Base-by-base conservation (phyloP, 805 yeast species). In the Starmerella sp. region DNA sequence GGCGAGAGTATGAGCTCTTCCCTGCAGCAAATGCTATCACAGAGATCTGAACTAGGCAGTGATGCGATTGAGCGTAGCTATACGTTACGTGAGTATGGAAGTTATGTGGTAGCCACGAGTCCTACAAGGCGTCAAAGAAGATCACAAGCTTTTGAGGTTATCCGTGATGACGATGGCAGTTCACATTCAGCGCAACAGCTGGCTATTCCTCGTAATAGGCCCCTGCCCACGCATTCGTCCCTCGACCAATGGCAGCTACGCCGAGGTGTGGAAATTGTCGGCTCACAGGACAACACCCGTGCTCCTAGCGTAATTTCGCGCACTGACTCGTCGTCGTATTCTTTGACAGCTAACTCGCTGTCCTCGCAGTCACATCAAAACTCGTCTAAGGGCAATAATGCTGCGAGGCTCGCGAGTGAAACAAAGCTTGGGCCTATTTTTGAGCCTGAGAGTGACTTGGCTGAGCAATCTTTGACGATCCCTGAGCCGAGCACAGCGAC, bases 1-100 rank as follows among this genome's bases (percentile, higher is more conserved):
- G 62, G 62, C 13, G 62, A 59, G 38, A 52, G 53, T 31, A 57
- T 59, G 52, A 57, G 56, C 36, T 48, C 55, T 13, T 57, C 60
- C 2, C 35, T 59, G 52, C 58, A 46, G 46, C 54, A 57, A 1
- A 13, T 57, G 43, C 29, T 54, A 1, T 54, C 55, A 1, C 54
- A 52, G 2, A 41, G 42, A 2, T 17, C 48, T 8, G 50, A 43
- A 4, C 13, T 17, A 6, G 31, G 11, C 11, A 10, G 13, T 10
- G 54, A 22, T 6, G 35, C 50, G 28, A 10, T 37, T 7, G 31
- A 45, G 3, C 48, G 52, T 29, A 48, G 54, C 34, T 60, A 60
- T 52, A 50, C 52, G 8, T 11, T 60, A 10, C 38, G 60, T 4
- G 63, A 60, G 37, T 52, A 42, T 44, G 60, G 55, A 15, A 54